These are phyloP conservation scores for Periconia sp. DNA, from an alignment of 2,329 filamentous ascomycete genomes.

Conservation along the genomic window DNA sequence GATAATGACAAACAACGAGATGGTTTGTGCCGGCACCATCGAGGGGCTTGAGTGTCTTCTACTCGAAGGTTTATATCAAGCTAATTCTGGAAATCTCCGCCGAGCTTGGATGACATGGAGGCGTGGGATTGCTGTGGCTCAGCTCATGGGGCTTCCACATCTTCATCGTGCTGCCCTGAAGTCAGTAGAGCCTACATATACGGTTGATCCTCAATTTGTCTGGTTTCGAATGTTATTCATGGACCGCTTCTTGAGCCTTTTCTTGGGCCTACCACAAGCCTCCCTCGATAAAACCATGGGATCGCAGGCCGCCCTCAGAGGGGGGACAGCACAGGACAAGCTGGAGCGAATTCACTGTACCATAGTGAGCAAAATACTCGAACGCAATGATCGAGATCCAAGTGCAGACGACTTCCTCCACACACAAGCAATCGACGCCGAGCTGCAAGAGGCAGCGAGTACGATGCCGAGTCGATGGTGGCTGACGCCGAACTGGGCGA, in stretches of 20 bases:
- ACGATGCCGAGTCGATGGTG: slow-evolving; percentile 22
- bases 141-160: slow-evolving; percentile 50
- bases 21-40: slow-evolving; percentile 41
- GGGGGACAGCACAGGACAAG: slow-evolving; percentile 27
- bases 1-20: slow-evolving; percentile 45
- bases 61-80: slow-evolving; percentile 46
- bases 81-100: slow-evolving; percentile 47
- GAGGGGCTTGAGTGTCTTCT: slow-evolving; percentile 51
- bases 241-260: slow-evolving; percentile 47
- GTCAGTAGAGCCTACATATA: slow-evolving; percentile 6
- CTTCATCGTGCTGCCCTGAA: slow-evolving; percentile 1
- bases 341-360: slow-evolving; percentile 42
- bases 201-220: slow-evolving; percentile 27
- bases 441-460: slow-evolving; percentile 15
- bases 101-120: slow-evolving; percentile 45
- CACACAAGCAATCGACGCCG: slow-evolving; percentile 26
- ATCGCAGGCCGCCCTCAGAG: slow-evolving; percentile 21
- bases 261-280: slow-evolving; percentile 49
- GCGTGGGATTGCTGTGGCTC: slow-evolving; percentile 46
- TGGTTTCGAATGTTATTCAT: slow-evolving; percentile 48
- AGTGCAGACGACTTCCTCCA: slow-evolving; percentile 23
- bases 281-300: slow-evolving; percentile 25
- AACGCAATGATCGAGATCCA: slow-evolving; percentile 41
- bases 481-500: slow-evolving; percentile 15
- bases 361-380: slow-evolving; percentile 47